These are phyloP conservation scores for Termitomyces sp. DNA, from an alignment of 768 basidiomycete species.

Conservation along the genomic window DNA sequence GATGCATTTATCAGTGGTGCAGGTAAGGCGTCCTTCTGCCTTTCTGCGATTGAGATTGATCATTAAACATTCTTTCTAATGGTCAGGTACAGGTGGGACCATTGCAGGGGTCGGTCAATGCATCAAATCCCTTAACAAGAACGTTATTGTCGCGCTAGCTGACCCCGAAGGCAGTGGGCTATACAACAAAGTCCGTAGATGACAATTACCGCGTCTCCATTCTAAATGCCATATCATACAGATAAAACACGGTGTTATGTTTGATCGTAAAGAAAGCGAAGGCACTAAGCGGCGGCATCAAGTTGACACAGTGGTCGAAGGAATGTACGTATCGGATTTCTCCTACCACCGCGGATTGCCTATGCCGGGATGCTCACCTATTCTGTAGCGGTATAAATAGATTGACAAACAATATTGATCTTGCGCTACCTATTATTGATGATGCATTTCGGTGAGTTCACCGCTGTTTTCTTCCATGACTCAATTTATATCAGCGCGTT, in stretches of 20 bases:
- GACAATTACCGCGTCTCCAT: background rate
- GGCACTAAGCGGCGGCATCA: constrained; percentile 91
- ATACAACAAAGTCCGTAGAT: constrained; percentile 72
- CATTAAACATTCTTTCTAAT: background rate
- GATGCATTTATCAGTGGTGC: constrained; percentile 90
- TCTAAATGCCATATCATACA: constrained; percentile 17
- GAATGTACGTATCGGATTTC: constrained; percentile 47
- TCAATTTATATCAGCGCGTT: background rate
- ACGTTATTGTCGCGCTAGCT: constrained; percentile 66
- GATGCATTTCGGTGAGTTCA: constrained; percentile 74
- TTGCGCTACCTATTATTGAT: constrained; percentile 80
- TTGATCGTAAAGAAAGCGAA: constrained; percentile 86
- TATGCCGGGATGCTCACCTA: background rate
- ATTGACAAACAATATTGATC: constrained; percentile 83
- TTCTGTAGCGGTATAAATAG: constrained; percentile 81
- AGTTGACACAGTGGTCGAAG: constrained; percentile 95
- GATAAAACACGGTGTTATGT: constrained; percentile 95
- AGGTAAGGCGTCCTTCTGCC: constrained; percentile 35
- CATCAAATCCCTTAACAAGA: constrained; percentile 69
- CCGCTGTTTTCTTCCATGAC: background rate
- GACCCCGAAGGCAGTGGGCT: constrained; percentile 95
- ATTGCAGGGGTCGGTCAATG: constrained; percentile 80
- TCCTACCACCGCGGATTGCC: background rate
- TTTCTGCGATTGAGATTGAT: background rate
- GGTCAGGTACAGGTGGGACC: constrained; percentile 91